Base-by-base conservation (phyloP, 495 filamentous ascomycete species). In the Hypoxylon fragiforme region DNA sequence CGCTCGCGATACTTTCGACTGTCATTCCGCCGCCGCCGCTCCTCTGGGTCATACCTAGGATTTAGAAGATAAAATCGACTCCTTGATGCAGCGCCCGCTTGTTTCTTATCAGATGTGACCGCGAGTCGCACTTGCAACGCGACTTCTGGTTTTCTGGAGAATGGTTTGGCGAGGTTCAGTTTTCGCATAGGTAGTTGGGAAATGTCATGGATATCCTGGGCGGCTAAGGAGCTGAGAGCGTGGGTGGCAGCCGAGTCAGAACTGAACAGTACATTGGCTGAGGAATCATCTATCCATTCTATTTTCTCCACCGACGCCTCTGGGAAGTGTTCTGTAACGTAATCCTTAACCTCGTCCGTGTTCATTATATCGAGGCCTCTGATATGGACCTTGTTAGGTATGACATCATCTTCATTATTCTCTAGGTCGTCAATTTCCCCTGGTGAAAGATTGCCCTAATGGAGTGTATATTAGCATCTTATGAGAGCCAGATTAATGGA, bases 241-340 rank as follows among this genome's bases (percentile, higher is more conserved):
- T 82, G 76, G 1, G 78, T 60, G 0, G 92, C 92, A n/a, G 78
- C 64, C 8, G 49, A 47, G n/a, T 85, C 82, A 14, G 86, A 70
- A 18, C 77, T 80, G 75, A 91, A 98, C 35, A 92, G 65, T 24
- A 96, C 67, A 59, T 96, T 97, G 52, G 90, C 90, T 0, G 91
- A 94, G 13, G 82, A 87, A 67, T 98, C 94, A 62, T 98, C 88
- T 54, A 98, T 92, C 94, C 94, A 98, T 70, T 97, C 90, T 58
- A 97, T 73, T 14, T 81, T 80, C 16, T 74, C 65, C 21, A 87
- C 79, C 4, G 65, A 57, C 11, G 80, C 72, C 2, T 69, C 57
- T 11, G 77, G 62, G 62, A 83, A 89, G 67, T 91, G 81, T 44
- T 88, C 81, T 3, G 66, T 44, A 1, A 87, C 79, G 59, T 88